Base-by-base conservation (phyloP, 2,329 filamentous ascomycete species). In the Exophiala lecanii-corni region DNA sequence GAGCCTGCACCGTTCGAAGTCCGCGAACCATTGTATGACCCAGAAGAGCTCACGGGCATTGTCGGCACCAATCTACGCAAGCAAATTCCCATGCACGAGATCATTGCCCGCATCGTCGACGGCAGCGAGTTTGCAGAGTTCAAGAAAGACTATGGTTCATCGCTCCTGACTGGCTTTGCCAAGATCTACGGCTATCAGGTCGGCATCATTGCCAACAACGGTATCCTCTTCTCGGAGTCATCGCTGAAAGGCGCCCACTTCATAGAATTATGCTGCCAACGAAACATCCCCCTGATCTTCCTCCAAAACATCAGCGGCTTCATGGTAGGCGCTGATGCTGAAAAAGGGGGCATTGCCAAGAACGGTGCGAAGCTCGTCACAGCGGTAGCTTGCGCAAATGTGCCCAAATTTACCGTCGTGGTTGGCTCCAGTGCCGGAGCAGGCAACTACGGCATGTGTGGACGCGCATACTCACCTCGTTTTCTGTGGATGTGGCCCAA, bases 401-500 rank as follows among this genome's bases (percentile, higher is more conserved):
- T 97, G 31, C 91, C 92, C 55, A 97, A 98, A 66, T 91, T 97
- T 61, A 98, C 92, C 1, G 87, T 98, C 12, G 86, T 98, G 1
- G 83, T 96, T n/a, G 92, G 92, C 17, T 86, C 85, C 20, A 89
- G 84, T 62, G 92, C 92, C 53, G 91, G 91, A 45, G 91, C 91
- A 5, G 92, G 92, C 3, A 98, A 97, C 66, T 98, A 98, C 62
- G 92, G 91, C 57, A 98, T 98, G 92, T 97, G 79, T 61, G 92
- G 92, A 16, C 78, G 92, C 38, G 91, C 92, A 2, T 98, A 96
- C 66, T 80, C 79, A n/a, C 91, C 91, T 0, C 75, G 89, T 9
- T 88, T 97, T 64, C 67, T 97, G 48, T 96, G 88, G 81, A 94
- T 91, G 75, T 98, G 92, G 92, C 92, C 92, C 30, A 95, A 94